Percentiles rank a stretch among this genome's conserved stretches.
phyloP scores from a whole-genome alignment of 129 eudicot genomes.

The Flaveria brownii region DNA sequence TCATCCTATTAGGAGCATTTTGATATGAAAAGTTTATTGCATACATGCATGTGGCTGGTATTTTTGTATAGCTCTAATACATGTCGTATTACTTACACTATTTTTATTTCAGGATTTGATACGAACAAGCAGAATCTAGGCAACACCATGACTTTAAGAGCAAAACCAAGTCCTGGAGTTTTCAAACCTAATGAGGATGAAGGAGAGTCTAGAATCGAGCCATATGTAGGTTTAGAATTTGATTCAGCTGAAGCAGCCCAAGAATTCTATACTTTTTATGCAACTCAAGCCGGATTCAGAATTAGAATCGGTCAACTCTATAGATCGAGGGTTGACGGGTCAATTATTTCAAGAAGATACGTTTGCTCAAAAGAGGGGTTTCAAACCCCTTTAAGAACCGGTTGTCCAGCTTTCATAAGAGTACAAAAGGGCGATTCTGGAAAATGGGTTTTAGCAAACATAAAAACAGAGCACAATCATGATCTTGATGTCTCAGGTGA shows the following conservation, averaged over 20 bases:
- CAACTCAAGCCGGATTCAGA: conserved; percentile 66
- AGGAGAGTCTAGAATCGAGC: conserved; percentile 62
- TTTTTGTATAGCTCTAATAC: conserved; percentile 8
- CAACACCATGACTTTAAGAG: conserved; percentile 60
- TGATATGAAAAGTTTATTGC: conserved; percentile 6
- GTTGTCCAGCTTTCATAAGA: conserved; percentile 82
- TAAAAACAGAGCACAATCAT: conserved; percentile 82
- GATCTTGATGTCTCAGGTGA: conserved; percentile 69
- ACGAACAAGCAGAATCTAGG: conserved; percentile 66
- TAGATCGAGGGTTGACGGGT: conserved; percentile 73
- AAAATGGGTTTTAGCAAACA: conserved; percentile 76
- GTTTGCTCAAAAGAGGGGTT: conserved; percentile 89
- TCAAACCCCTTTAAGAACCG: conserved; percentile 74
- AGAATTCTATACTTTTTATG: conserved; percentile 64
- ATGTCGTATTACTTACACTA: not conserved
- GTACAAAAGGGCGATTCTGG: conserved; percentile 76
- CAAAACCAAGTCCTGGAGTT: conserved; percentile 43
- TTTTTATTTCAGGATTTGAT: conserved; percentile 51
- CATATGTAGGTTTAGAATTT: conserved; percentile 70
- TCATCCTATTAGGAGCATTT: conserved; percentile 7
- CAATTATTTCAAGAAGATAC: conserved; percentile 69
- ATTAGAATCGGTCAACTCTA: conserved; percentile 78
- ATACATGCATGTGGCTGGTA: not conserved
- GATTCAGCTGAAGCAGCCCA: conserved; percentile 81
- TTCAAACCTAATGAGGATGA: conserved; percentile 53